phyloP scores from a whole-genome alignment of 176 grass and related monocot species.

The Phoenix dactylifera region DNA sequence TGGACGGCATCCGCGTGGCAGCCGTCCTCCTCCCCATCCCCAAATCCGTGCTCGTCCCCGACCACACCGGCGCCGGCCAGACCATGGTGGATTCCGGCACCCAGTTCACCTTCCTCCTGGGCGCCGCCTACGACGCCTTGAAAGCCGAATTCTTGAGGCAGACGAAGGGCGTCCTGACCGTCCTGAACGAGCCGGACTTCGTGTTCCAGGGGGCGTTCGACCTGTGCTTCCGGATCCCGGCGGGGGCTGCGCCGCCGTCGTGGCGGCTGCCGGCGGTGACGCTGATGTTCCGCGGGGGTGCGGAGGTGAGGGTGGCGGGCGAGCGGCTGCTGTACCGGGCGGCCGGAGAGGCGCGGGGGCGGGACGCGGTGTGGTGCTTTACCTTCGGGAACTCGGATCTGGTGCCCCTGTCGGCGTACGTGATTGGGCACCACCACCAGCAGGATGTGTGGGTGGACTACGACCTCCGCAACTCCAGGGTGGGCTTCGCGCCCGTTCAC shows the following conservation, averaged over 20 bases:
- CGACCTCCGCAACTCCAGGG: conserved; percentile 58
- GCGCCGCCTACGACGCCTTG: conserved; percentile 52
- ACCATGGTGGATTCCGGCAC: conserved; percentile 82
- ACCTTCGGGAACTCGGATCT: conserved; percentile 75
- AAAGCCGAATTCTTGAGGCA: conserved; percentile 51
- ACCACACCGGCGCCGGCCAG: conserved; percentile 83
- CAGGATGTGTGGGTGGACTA: conserved; percentile 86
- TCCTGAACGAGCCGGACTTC: conserved; percentile 47
- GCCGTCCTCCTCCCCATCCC: conserved; percentile 48
- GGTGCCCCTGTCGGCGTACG: conserved; percentile 51
- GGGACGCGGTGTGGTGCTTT: conserved; percentile 69
- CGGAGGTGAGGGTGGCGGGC: conserved; percentile 42
- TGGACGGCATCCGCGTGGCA: conserved; percentile 72
- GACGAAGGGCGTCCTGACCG: conserved; percentile 26
- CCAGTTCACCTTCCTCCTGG: conserved; percentile 81
- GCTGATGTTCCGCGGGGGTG: conserved; percentile 39
- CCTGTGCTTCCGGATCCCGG: conserved; percentile 54
- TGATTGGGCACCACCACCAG: conserved; percentile 91
- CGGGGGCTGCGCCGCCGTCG: background rate
- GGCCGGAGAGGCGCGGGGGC: conserved; percentile 34
- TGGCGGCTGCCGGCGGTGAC: conserved; percentile 31
- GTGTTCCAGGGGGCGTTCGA: conserved; percentile 84
- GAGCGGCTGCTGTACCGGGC: conserved; percentile 64
- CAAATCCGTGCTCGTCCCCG: conserved; percentile 50
- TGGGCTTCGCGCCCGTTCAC: conserved; percentile 43